Evolutionary conservation across 2,329 filamentous ascomycete genomes (phyloP).

Genomic region (Paraconiothyrium brasiliense): DNA sequence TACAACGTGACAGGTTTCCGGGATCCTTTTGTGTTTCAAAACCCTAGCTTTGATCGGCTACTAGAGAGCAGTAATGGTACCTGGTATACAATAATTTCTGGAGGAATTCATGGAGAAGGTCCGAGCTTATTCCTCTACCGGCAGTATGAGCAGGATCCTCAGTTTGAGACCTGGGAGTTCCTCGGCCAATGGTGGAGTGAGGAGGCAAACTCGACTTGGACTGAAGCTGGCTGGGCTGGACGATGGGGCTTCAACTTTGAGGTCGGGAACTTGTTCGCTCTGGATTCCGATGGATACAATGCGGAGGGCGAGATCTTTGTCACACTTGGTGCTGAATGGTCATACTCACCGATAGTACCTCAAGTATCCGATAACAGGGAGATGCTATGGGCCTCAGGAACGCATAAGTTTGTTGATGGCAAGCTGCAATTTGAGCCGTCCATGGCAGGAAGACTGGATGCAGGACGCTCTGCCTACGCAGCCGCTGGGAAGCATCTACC

Average conservation of each 20-base stretch:
- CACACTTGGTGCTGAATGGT: conserved; percentile 57
- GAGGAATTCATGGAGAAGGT: conserved; percentile 52
- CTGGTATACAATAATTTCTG: conserved; percentile 53
- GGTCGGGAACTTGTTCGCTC: conserved; percentile 54
- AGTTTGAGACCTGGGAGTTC: conserved; percentile 53
- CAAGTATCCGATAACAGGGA: conserved; percentile 53
- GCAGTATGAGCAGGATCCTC: conserved; percentile 42
- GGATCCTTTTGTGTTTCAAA: conserved; percentile 56
- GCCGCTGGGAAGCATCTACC: conserved; percentile 55
- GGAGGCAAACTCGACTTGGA: conserved; percentile 37
- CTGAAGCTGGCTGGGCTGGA: conserved; percentile 31
- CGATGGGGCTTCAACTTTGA: conserved; percentile 57
- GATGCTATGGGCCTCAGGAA: conserved; percentile 55
- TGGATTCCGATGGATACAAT: conserved; percentile 54
- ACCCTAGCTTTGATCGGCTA: conserved; percentile 47
- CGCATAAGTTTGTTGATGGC: conserved; percentile 42
- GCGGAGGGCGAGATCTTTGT: conserved; percentile 52
- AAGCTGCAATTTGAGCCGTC: conserved; percentile 46
- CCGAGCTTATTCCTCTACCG: conserved; percentile 54
- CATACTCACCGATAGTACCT: conserved; percentile 50
- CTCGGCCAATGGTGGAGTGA: conserved; percentile 55
- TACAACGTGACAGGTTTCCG: conserved; percentile 56
- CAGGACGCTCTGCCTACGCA: conserved; percentile 55
- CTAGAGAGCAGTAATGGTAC: conserved; percentile 47
- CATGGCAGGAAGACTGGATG: conserved; percentile 56